A percentile compares a stretch with the other conserved stretches of the same genome.
phyloP scores from a whole-genome alignment of 2,329 filamentous ascomycete genomes.

The Talaromyces marneffei region DNA sequence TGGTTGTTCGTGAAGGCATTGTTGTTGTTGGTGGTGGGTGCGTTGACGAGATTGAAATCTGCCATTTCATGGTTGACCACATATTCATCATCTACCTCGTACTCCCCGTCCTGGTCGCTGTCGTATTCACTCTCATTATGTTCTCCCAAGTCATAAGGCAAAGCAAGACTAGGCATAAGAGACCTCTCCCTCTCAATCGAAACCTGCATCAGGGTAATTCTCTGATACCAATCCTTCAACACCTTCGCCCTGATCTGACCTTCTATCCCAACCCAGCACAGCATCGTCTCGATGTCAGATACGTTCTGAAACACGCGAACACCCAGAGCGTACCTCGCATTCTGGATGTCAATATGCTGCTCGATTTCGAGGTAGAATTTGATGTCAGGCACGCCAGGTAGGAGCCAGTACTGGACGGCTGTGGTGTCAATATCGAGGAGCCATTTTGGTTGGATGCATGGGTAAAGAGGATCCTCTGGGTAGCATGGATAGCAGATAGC shows the following conservation, averaged over 20 bases:
- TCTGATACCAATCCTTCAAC: not conserved
- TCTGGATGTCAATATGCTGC: constrained; percentile 1
- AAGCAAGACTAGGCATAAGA: not conserved
- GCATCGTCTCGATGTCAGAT: not conserved
- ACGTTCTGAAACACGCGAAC: not conserved
- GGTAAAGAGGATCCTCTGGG: not conserved
- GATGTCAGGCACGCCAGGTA: constrained; percentile 4
- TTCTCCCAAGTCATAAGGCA: not conserved
- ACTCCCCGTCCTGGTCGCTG: not conserved
- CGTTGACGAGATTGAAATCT: not conserved
- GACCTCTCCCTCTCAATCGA: not conserved
- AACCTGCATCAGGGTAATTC: not conserved
- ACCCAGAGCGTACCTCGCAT: not conserved
- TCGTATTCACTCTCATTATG: not conserved
- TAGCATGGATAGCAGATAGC: not conserved
- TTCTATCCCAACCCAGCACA: not conserved
- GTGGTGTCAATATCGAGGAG: not conserved
- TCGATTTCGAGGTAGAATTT: not conserved
- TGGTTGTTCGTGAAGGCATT: not conserved
- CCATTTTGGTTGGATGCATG: not conserved
- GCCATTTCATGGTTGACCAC: not conserved
- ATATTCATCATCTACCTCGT: not conserved
- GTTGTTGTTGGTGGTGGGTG: not conserved
- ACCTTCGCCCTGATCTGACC: not conserved
- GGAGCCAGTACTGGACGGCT: not conserved